Base-by-base conservation (phyloP, 1,284 basidiomycete species). In the Agroathelia rolfsii region DNA sequence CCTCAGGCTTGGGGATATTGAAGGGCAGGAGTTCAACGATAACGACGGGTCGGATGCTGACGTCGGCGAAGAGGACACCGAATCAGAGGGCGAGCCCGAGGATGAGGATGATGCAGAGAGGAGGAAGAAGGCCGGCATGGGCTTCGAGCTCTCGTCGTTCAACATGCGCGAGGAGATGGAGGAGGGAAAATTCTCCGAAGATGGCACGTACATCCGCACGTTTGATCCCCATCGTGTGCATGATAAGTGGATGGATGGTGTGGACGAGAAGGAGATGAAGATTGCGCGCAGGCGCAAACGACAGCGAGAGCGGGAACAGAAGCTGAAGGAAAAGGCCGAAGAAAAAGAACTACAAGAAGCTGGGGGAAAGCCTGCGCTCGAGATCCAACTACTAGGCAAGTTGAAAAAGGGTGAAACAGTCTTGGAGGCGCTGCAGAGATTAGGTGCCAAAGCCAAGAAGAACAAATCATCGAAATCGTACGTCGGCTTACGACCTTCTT, bases 161-260 rank as follows among this genome's bases (percentile, higher is more conserved):
- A 96, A 99, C 57, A 97, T 99, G 95, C 85, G 92, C 44, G 82
- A 86, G 44, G 95, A 99, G 69, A 93, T 99, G 82, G 79, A 87
- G 48, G 88, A 95, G 53, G 95, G 95, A 20, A 86, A 90, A 48
- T 96, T 99, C 62, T 83, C 90, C 7, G 86, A 84, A 37, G 94
- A 97, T 48, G 95, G 95, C 28, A 77, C 60, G 37, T 96, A 93
- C 53, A 72, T 92, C 35, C 76, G 76, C 36, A 79, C 89, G 30
- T 82, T 81, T 44, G 93, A 98, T 57, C 84, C 85, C 5, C 83
- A 92, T 50, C 89, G 83, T 11, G 74, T 85, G 34, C 92, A 97
- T 55, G 94, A 99, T 58, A 72, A 72, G 18, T 99, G 95, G 95
- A 84, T 99, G 67, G 81, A 89, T 11, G 89, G 80, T 3, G 45